Conservation (phyloP, 2,329 filamentous ascomycete genomes). For the Botrytis paeoniae region DNA sequence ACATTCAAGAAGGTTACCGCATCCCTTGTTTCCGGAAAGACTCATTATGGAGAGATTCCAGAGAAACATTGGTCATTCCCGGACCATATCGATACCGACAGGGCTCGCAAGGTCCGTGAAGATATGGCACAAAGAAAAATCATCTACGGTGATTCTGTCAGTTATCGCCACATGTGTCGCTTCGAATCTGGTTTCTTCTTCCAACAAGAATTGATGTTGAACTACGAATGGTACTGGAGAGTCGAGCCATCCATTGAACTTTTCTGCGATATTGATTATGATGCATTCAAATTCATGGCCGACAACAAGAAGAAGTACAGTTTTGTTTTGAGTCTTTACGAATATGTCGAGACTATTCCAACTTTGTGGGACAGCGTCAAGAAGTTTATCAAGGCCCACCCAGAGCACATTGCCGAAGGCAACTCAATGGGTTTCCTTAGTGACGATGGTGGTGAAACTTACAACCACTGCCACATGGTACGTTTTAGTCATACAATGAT, state of each 20-base stretch:
- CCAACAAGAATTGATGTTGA: slow-evolving; percentile 85
- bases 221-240: slow-evolving; percentile 99
- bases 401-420: slow-evolving; percentile 77
- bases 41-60: slow-evolving; percentile 85
- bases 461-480: slow-evolving; percentile 98
- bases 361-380: slow-evolving; percentile 94
- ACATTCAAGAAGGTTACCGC: slow-evolving; percentile 90
- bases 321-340: slow-evolving; percentile 91
- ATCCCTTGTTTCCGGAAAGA: slow-evolving; percentile 86
- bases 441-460: slow-evolving; percentile 84
- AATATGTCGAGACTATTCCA: slow-evolving; percentile 91
- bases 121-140: slow-evolving; percentile 94
- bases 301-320: slow-evolving; percentile 98
- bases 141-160: slow-evolving; percentile 96
- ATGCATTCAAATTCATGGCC: slow-evolving; percentile 94
- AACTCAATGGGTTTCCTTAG: slow-evolving; percentile 92
- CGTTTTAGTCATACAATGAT: slow-evolving; percentile 39
- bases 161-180: slow-evolving; percentile 98
- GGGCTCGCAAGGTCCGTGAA: slow-evolving; percentile 83
- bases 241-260: slow-evolving; percentile 97
- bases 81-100: slow-evolving; percentile 91
- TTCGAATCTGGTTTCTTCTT: slow-evolving; percentile 99
- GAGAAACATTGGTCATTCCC: slow-evolving; percentile 97
- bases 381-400: slow-evolving; percentile 88
- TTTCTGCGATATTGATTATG: slow-evolving; percentile 92